A percentile compares a stretch with the other conserved stretches of the same genome.
phyloP scores from a whole-genome alignment of 495 filamentous ascomycete species.

The Massariosphaeria phaeospora region DNA sequence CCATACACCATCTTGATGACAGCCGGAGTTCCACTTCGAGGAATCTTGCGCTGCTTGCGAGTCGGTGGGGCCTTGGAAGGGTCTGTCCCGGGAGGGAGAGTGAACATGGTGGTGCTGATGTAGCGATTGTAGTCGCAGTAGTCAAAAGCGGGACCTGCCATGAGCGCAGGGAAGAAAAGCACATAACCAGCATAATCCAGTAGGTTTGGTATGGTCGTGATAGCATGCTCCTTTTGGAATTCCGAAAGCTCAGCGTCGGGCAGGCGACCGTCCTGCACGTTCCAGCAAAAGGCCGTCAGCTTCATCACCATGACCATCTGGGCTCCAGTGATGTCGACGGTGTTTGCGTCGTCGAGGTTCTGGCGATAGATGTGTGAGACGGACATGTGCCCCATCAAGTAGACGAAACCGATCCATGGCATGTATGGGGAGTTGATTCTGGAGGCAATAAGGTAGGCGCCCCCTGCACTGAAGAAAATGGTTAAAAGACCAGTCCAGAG shows the following conservation, averaged over 20 bases:
- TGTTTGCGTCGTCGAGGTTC: slow-evolving; percentile 55
- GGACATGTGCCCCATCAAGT: slow-evolving; percentile 94
- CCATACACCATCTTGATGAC: slow-evolving; percentile 67
- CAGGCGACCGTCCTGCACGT: slow-evolving; percentile 82
- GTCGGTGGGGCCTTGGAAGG: slow-evolving; percentile 76
- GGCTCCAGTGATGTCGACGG: slow-evolving; percentile 74
- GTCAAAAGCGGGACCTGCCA: slow-evolving; percentile 87
- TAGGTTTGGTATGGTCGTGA: slow-evolving; percentile 64
- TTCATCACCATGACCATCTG: slow-evolving; percentile 99
- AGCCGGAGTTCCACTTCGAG: slow-evolving; percentile 82
- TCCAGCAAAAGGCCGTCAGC: slow-evolving; percentile 96
- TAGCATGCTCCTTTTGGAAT: slow-evolving; percentile 75
- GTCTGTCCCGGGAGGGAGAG: slow-evolving; percentile 71
- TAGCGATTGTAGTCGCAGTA: slow-evolving; percentile 86
- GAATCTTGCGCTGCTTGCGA: slow-evolving; percentile 89
- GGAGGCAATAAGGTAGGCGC: slow-evolving; percentile 75
- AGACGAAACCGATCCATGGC: slow-evolving; percentile 96
- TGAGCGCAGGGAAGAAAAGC: slow-evolving; percentile 86
- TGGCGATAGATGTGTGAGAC: slow-evolving; percentile 81
- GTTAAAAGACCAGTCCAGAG: slow-evolving; percentile 84
- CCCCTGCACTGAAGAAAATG: slow-evolving; percentile 69
- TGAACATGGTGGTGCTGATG: slow-evolving; percentile 93
- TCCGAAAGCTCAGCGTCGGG: slow-evolving; percentile 75
- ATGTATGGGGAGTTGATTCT: slow-evolving; percentile 88
- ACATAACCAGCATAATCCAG: slow-evolving; percentile 86